Conservation (phyloP, 2,329 filamentous ascomycete genomes). For the Stromatinia cepivora region DNA sequence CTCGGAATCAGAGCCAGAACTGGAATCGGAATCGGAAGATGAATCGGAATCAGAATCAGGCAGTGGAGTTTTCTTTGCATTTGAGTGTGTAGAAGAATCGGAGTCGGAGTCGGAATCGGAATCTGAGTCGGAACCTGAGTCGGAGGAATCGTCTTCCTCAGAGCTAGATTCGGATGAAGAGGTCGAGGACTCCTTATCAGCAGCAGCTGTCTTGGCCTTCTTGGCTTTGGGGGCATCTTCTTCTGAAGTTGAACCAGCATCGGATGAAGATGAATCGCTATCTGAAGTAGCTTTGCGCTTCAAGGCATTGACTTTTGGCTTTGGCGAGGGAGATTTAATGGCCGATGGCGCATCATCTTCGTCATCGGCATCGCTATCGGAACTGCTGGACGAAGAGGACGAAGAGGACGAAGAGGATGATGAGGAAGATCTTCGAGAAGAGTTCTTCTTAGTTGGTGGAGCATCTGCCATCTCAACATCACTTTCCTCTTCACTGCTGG, state of each 20-base stretch:
- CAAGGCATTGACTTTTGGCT: conserved; percentile 45
- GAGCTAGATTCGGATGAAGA: conserved; percentile 34
- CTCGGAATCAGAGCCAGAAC: conserved; percentile 41
- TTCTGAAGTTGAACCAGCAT: conserved; percentile 41
- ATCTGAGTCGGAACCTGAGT: conserved; percentile 40
- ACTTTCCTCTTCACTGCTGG: conserved; percentile 36
- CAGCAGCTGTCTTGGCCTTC: conserved; percentile 22
- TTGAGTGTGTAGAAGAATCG: conserved; percentile 36
- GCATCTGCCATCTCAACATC: conserved; percentile 43
- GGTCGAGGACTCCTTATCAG: conserved; percentile 21
- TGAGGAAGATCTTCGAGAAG: conserved; percentile 39
- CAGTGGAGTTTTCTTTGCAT: conserved; percentile 37
- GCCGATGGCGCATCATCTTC: conserved; percentile 45
- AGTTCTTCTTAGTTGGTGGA: conserved; percentile 39
- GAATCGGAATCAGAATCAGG: conserved; percentile 39
- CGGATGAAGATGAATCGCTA: conserved; percentile 31
- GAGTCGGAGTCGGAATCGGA: conserved; percentile 36
- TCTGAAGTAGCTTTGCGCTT: conserved; percentile 56
- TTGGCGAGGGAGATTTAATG: conserved; percentile 35
- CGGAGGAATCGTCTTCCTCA: conserved; percentile 44
- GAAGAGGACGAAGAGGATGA: conserved; percentile 42
- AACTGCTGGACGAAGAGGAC: conserved; percentile 45
- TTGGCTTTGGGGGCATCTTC: conserved; percentile 26
- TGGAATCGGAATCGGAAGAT: conserved; percentile 42
- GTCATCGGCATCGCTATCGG: conserved; percentile 53